Conservation (phyloP, 176 grass and related monocot species). For the Raddia distichophylla region DNA sequence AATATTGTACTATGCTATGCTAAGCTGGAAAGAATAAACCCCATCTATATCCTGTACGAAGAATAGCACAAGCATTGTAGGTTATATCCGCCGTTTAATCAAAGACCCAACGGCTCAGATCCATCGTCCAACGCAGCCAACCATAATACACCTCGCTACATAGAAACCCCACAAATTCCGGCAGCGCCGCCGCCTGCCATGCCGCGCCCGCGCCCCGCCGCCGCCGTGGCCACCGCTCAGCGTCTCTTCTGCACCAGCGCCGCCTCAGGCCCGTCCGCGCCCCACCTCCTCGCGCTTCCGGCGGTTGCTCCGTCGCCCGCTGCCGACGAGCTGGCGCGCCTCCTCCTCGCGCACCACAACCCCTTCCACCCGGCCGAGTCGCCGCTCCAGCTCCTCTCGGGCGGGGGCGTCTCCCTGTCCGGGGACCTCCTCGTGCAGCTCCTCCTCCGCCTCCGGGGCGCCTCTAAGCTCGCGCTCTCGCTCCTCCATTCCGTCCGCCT, state of each 20-base stretch:
- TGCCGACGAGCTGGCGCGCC: constrained; percentile 66
- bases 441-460: constrained; percentile 85
- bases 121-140: background rate
- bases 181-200: constrained; percentile 8
- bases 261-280: background rate
- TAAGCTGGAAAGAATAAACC: no score
- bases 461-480: constrained; percentile 77
- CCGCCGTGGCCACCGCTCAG: background rate
- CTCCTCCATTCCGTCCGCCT: constrained; percentile 71
- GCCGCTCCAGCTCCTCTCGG: constrained; percentile 62
- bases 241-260: constrained; percentile 31
- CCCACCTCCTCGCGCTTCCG: constrained; percentile 57
- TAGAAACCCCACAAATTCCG: background rate
- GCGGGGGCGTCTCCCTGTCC: constrained; percentile 53
- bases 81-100: background rate
- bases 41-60: no score
- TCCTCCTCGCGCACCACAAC: constrained; percentile 78
- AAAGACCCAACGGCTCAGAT: background rate
- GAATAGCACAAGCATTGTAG: background rate
- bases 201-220: background rate
- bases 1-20: no score
- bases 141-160: background rate
- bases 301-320: constrained; percentile 41
- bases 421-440: constrained; percentile 64
- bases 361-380: constrained; percentile 85